Evolutionary conservation across 352 stramenopile genomes (phyloP).

Genomic region (Phytopythium litorale): DNA sequence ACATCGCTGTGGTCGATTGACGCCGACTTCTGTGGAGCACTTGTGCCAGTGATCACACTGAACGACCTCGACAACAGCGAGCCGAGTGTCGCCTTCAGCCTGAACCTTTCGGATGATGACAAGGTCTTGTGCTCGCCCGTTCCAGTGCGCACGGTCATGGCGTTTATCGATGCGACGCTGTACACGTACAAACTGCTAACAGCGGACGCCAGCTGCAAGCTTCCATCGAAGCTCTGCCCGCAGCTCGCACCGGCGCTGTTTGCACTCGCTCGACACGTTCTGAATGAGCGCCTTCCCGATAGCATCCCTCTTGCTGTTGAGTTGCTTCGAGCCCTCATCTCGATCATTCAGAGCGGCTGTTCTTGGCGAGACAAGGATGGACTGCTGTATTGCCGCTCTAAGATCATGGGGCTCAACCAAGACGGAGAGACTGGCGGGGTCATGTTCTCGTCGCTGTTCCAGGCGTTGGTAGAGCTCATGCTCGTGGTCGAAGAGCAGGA

Average conservation of each 20-base stretch:
- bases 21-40: conserved; percentile 44
- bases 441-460: conserved; percentile 69
- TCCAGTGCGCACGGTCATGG: conserved; percentile 53
- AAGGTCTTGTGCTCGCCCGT: conserved; percentile 64
- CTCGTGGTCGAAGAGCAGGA: conserved; percentile 80
- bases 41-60: conserved; percentile 67
- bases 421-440: conserved; percentile 68
- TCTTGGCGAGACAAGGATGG: conserved; percentile 68
- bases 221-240: conserved; percentile 29
- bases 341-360: conserved; percentile 55
- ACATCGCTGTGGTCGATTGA: conserved; percentile 72
- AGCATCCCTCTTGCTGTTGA: conserved; percentile 50
- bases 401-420: conserved; percentile 81
- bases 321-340: conserved; percentile 63
- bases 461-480: conserved; percentile 83
- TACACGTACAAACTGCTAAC: conserved; percentile 29
- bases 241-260: conserved; percentile 69
- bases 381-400: conserved; percentile 79
- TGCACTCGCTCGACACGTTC: conserved; percentile 64
- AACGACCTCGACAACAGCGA: conserved; percentile 32
- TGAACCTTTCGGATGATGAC: conserved; percentile 74
- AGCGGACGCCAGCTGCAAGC: conserved; percentile 2
- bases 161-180: conserved; percentile 62
- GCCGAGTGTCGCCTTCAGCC: conserved; percentile 34
- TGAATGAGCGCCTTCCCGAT: conserved; percentile 54